Evolutionary conservation across 805 yeast species (phyloP).

Genomic region (Clavispora asparagi): DNA sequence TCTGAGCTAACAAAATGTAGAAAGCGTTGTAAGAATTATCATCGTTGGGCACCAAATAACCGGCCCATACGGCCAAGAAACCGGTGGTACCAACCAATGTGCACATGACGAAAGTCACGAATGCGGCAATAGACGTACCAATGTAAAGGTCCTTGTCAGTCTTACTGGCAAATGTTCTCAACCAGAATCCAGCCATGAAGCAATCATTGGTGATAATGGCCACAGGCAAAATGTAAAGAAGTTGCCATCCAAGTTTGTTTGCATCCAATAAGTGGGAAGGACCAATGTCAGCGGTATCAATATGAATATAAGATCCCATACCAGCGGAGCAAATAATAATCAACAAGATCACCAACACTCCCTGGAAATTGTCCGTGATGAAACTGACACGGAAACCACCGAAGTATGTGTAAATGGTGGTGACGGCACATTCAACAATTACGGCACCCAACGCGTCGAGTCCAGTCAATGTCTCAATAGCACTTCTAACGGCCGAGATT

Average conservation of each 20-base stretch:
- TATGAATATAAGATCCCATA: constrained; percentile 67
- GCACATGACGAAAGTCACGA: constrained; percentile 57
- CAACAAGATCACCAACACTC: constrained; percentile 61
- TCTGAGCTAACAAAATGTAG: constrained; percentile 59
- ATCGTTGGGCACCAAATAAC: constrained; percentile 47
- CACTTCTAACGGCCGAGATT: constrained; percentile 71
- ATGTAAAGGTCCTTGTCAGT: constrained; percentile 68
- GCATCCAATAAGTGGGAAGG: constrained; percentile 61
- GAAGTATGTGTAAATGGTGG: constrained; percentile 77
- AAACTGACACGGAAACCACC: constrained; percentile 92
- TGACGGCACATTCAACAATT: constrained; percentile 80
- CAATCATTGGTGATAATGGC: constrained; percentile 89
- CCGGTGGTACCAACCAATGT: constrained; percentile 80
- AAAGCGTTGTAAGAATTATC: constrained; percentile 64
- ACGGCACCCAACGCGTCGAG: constrained; percentile 74
- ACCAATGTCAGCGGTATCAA: constrained; percentile 58
- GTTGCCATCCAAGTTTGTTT: constrained; percentile 81
- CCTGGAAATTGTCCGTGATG: constrained; percentile 82
- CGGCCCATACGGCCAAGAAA: constrained; percentile 87
- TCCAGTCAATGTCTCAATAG: constrained; percentile 73
- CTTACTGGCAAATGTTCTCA: constrained; percentile 86
- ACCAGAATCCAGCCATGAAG: constrained; percentile 90
- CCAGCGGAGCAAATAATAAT: constrained; percentile 71
- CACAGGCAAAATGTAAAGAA: constrained; percentile 74
- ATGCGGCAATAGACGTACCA: constrained; percentile 72